Evolutionary conservation across 1,139 yeast genomes (phyloP).

Genomic region (Geotrichum europaeum): DNA sequence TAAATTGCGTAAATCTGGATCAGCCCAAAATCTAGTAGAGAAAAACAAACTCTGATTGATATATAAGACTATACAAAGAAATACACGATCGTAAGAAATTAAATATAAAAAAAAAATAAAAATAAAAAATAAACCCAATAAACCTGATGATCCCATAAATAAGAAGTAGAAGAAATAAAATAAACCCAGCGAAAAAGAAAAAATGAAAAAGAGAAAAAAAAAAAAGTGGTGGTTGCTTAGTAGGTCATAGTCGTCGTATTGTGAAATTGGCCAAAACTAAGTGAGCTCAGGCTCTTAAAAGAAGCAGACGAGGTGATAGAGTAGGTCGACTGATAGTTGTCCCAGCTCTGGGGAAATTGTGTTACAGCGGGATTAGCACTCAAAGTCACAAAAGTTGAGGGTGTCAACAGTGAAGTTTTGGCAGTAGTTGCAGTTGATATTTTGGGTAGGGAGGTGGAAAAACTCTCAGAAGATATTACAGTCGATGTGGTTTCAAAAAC

Average conservation of each 20-base stretch:
- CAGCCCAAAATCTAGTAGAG: background rate
- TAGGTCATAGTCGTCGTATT: background rate
- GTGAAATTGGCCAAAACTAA: background rate
- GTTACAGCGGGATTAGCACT: background rate
- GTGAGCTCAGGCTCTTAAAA: background rate
- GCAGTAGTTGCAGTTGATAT: background rate
- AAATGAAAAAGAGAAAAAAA: background rate
- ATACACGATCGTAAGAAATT: background rate
- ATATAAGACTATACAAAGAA: background rate
- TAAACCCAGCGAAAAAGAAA: background rate
- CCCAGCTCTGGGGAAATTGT: background rate
- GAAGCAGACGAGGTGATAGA: background rate
- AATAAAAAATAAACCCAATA: background rate
- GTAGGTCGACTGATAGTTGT: background rate
- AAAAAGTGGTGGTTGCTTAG: background rate
- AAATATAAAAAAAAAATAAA: background rate
- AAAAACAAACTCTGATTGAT: background rate
- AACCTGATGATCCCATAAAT: background rate
- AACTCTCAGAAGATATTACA: background rate
- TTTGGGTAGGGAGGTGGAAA: background rate
- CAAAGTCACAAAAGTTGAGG: background rate
- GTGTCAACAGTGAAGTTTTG: background rate
- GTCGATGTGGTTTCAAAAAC: background rate
- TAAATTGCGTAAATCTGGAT: background rate
- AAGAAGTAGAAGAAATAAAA: background rate